Conservation (phyloP, 139 green algal genomes). For the Coccomyxa sp. region DNA sequence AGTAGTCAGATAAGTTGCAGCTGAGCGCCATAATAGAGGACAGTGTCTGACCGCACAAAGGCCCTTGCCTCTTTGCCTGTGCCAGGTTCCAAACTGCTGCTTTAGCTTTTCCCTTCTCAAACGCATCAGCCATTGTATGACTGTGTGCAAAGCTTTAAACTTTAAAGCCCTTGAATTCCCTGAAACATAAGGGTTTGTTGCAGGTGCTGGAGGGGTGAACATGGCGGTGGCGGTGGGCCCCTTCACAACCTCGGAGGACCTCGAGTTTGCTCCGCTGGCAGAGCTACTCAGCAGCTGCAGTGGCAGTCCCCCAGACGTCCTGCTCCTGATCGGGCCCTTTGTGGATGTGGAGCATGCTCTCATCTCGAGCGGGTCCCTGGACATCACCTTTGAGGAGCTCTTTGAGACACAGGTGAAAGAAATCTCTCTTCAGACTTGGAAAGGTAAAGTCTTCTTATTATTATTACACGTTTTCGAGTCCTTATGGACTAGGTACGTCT, state of each 20-base stretch:
- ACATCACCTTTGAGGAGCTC: conserved; percentile 70
- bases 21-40: background rate
- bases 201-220: background rate
- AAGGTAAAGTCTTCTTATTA: too few relatives aligned
- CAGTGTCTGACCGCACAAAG: background rate
- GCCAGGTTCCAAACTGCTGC: background rate
- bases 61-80: background rate
- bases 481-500: too few relatives aligned
- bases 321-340: conserved; percentile 89
- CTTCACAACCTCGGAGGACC: conserved; percentile 58
- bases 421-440: too few relatives aligned
- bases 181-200: background rate
- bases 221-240: conserved; percentile 66
- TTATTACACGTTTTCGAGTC: too few relatives aligned
- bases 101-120: too few relatives aligned
- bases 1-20: too few relatives aligned
- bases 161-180: too few relatives aligned
- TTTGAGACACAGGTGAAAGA: conserved; percentile 49
- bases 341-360: conserved; percentile 80
- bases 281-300: conserved; percentile 67
- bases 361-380: conserved; percentile 55
- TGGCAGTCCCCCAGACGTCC: conserved; percentile 42
- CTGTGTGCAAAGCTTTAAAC: too few relatives aligned
- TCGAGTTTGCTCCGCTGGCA: conserved; percentile 61
- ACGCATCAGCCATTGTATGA: too few relatives aligned